Conservation (phyloP, 768 basidiomycete genomes). For the Sistotremastrum niveocremeum region DNA sequence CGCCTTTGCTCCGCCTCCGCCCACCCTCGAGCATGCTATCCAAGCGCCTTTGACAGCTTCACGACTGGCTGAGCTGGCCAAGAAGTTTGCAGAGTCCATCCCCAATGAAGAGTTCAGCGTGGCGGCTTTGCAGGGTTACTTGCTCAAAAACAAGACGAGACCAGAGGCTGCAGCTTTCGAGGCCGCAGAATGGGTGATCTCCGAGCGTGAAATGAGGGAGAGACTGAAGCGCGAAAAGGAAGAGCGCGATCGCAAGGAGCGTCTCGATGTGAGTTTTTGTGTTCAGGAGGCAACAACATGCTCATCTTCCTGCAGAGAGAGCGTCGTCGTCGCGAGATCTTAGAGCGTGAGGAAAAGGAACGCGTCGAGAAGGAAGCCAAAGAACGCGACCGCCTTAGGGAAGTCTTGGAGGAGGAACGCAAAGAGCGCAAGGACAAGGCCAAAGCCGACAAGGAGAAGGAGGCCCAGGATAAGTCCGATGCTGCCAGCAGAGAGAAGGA, state of each 20-base stretch:
- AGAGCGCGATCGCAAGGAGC: slow-evolving; percentile 47
- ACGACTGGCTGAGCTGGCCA: slow-evolving; percentile 55
- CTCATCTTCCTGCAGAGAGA: slow-evolving; percentile 21
- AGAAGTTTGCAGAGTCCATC: slow-evolving; percentile 66
- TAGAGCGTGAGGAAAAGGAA: slow-evolving; percentile 21
- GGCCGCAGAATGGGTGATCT: slow-evolving; percentile 57
- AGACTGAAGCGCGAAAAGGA: slow-evolving; percentile 63
- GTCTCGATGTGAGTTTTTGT: slow-evolving; percentile 40
- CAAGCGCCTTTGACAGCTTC: slow-evolving; percentile 43
- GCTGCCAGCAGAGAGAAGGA: background rate
- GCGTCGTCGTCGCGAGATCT: slow-evolving; percentile 28
- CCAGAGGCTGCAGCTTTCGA: slow-evolving; percentile 63
- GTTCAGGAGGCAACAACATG: slow-evolving; percentile 6
- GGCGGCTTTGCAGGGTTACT: slow-evolving; percentile 79
- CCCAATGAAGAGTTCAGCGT: slow-evolving; percentile 83
- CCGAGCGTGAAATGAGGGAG: slow-evolving; percentile 64
- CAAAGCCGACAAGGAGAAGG: slow-evolving; percentile 12
- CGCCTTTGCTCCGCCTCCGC: slow-evolving; percentile 44
- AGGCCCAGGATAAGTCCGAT: slow-evolving; percentile 5
- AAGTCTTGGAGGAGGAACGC: slow-evolving; percentile 9
- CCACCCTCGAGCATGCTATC: slow-evolving; percentile 24
- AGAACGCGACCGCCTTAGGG: slow-evolving; percentile 12
- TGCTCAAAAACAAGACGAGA: slow-evolving; percentile 74
- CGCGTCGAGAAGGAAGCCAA: slow-evolving; percentile 9
- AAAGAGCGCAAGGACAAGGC: slow-evolving; percentile 9